A percentile compares a stretch with the other conserved stretches of the same genome.
phyloP scores from a whole-genome alignment of 2,329 filamentous ascomycete genomes.

The Xylaria digitata region DNA sequence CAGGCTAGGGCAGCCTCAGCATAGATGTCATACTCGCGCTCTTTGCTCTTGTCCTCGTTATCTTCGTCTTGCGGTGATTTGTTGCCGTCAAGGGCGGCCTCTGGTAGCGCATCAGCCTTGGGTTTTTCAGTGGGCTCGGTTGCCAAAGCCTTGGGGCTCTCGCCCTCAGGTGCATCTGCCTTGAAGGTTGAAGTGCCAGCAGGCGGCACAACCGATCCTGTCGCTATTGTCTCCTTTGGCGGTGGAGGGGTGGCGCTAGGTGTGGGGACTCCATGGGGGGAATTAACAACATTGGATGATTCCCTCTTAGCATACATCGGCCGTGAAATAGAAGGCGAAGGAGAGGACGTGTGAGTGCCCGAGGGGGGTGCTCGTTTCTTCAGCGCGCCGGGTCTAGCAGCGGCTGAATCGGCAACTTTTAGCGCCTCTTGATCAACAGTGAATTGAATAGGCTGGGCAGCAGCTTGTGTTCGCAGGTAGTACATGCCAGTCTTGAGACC shows the following conservation, averaged over 20 bases:
- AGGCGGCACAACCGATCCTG: constrained; percentile 64
- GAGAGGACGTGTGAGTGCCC: constrained; percentile 65
- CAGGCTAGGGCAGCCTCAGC: constrained; percentile 91
- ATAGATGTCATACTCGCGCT: constrained; percentile 91
- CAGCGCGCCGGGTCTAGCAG: constrained; percentile 69
- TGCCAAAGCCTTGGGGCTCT: constrained; percentile 81
- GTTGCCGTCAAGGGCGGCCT: constrained; percentile 63
- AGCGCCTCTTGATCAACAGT: constrained; percentile 97
- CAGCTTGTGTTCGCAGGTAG: constrained; percentile 98
- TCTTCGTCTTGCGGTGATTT: constrained; percentile 76
- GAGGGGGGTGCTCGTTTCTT: constrained; percentile 77
- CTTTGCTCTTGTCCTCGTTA: constrained; percentile 74
- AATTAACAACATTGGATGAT: constrained; percentile 52
- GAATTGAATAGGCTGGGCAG: constrained; percentile 97
- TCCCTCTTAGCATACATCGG: constrained; percentile 73
- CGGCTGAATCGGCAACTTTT: constrained; percentile 83
- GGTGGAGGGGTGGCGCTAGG: constrained; percentile 75
- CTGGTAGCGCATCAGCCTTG: constrained; percentile 73
- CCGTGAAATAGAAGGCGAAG: constrained; percentile 71
- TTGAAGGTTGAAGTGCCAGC: constrained; percentile 76
- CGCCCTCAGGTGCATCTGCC: constrained; percentile 80
- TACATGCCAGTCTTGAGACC: constrained; percentile 99
- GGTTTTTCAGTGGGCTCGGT: constrained; percentile 74
- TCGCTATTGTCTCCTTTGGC: constrained; percentile 52
- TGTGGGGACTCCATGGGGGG: constrained; percentile 73